Base-by-base conservation (phyloP, 1,284 basidiomycete species). In the Leccinum pachyderme region DNA sequence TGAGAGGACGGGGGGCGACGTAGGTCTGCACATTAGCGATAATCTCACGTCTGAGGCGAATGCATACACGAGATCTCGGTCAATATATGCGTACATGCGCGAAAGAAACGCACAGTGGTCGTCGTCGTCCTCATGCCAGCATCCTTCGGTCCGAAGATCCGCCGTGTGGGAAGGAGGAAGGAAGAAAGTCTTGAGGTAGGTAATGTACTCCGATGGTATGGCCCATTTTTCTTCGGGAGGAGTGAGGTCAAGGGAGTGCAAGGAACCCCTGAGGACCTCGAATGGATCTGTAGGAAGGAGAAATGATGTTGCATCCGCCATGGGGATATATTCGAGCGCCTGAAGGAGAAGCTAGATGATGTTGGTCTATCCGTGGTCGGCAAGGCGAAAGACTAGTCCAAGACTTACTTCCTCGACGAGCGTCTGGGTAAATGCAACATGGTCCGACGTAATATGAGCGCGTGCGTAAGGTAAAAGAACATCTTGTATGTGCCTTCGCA, bases 361-460 rank as follows among this genome's bases (percentile, higher is more conserved):
- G 49, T 12, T 45, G 35, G 63, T 56, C 29, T 56, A 55, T 60
- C 24, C 25, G 33, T 4, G 35, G 37, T 33, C 25, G 15, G 13
- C 18, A 48, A 39, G 27, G 32, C 15, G 12, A 27, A 25, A 45
- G 45, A 50, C n/a, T 35, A 22, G 13, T 45, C 11, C 15, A 46
- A 35, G 8, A 67, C 74, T 49, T 58, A 80, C 85, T 63, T 82
- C 74, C 43, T 75, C 64, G 7, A 81, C 77, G 2, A 74, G 71
- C 52, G 72, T 64, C 58, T 81, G 73, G 3, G 83, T 84, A 62
- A 78, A 82, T n/a, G 73, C 66, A 37, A 81, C 68, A 64, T 86
- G 78, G 62, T 85, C 75, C 49, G 71, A 77, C 0, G 83, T 80
- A 33, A 85, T 69, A 66, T 87, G 80, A n/a, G 66, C 67, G 25